A percentile compares a stretch with the other conserved stretches of the same genome.
Conservation (phyloP, 1,284 basidiomycete species). For the Phellopilus nigrolimitatus region DNA sequence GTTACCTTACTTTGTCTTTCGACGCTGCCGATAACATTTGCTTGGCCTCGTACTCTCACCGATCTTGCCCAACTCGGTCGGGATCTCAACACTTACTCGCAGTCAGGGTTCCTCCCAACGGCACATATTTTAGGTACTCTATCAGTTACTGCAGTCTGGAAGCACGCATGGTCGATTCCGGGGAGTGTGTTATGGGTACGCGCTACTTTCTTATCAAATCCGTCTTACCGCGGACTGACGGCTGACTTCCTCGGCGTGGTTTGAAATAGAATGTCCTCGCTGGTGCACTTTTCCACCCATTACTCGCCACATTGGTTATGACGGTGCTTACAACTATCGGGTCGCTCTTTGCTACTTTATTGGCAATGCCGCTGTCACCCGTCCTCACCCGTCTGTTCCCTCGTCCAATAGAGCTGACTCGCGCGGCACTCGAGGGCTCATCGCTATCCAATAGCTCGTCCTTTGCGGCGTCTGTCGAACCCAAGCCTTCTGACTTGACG, state of each 20-base stretch:
- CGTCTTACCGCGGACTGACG: conserved; percentile 8
- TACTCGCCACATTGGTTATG: conserved; percentile 72
- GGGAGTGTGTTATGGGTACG: conserved; percentile 85
- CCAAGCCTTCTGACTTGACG: conserved; percentile 24
- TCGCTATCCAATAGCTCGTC: conserved; percentile 13
- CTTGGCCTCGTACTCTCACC: conserved; percentile 69
- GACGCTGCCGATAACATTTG: conserved; percentile 64
- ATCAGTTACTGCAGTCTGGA: conserved; percentile 83
- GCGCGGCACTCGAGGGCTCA: conserved; percentile 57
- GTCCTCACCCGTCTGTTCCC: conserved; percentile 78
- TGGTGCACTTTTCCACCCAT: conserved; percentile 78
- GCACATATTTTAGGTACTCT: conserved; percentile 78
- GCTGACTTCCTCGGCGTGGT: background rate
- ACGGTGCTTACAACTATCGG: conserved; percentile 81
- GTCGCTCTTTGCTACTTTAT: conserved; percentile 73
- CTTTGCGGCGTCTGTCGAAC: conserved; percentile 26
- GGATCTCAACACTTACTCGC: conserved; percentile 72
- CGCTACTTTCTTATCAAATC: conserved; percentile 25
- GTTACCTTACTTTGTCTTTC: conserved; percentile 46
- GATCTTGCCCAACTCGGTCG: conserved; percentile 70
- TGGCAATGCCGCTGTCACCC: conserved; percentile 81
- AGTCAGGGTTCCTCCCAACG: conserved; percentile 56
- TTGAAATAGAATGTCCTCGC: conserved; percentile 76
- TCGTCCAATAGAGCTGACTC: conserved; percentile 76
- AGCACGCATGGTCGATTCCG: conserved; percentile 92